phyloP scores from a whole-genome alignment of 495 filamentous ascomycete genomes.

The Geopyxis carbonaria region DNA sequence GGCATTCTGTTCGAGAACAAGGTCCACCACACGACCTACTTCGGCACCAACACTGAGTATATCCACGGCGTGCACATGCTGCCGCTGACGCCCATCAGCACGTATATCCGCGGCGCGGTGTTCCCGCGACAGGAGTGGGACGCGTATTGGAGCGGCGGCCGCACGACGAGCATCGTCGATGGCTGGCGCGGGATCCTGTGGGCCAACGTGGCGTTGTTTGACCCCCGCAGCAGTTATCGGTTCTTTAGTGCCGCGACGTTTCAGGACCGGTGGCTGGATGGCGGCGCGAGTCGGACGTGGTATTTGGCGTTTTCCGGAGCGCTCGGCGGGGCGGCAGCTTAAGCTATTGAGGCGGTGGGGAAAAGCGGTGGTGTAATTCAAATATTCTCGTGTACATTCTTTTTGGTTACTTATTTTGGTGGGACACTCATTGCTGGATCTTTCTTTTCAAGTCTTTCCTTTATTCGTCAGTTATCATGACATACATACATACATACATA shows the following conservation, averaged over 20 bases:
- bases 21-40: constrained; percentile 85
- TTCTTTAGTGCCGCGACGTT: constrained; percentile 56
- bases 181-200: constrained; percentile 76
- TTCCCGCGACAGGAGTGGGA: constrained; percentile 80
- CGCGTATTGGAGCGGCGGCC: constrained; percentile 42
- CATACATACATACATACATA: no score
- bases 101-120: constrained; percentile 41
- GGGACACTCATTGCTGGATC: no score
- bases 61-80: constrained; percentile 91
- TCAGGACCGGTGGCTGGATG: constrained; percentile 55
- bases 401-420: no score
- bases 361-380: no score
- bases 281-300: constrained; percentile 72
- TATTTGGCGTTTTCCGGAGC: constrained; percentile 70
- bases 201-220: constrained; percentile 60
- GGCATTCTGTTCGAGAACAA: constrained; percentile 96
- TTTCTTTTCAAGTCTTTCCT: no score
- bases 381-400: no score
- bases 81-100: constrained; percentile 55
- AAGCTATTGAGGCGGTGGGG: no score
- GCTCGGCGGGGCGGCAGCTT: no score
- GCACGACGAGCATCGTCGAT: constrained; percentile 26
- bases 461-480: no score
- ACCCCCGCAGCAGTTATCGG: constrained; percentile 47
- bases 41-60: constrained; percentile 63